A percentile compares a stretch with the other conserved stretches of the same genome.
phyloP scores from a whole-genome alignment of 2,329 filamentous ascomycete species.

The Fusarium liriodendri region DNA sequence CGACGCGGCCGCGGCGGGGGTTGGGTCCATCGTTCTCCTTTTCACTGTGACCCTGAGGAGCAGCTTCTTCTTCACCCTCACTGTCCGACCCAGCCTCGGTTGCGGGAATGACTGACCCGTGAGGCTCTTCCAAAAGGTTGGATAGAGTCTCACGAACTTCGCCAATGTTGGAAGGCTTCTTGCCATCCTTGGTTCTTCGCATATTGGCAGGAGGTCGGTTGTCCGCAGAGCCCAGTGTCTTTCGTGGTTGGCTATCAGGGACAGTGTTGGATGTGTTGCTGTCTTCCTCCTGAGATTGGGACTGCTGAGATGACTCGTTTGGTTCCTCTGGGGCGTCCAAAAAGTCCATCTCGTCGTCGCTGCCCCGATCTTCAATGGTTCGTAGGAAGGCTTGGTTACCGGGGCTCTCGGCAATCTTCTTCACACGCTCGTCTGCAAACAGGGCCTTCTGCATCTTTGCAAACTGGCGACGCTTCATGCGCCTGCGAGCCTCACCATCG shows the following conservation, averaged over 20 bases:
- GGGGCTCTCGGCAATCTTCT: conserved; percentile 88
- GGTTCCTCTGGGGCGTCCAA: conserved; percentile 61
- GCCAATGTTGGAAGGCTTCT: conserved; percentile 78
- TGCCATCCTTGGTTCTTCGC: conserved; percentile 70
- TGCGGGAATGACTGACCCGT: conserved; percentile 61
- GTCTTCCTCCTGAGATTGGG: conserved; percentile 47
- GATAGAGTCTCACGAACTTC: conserved; percentile 88
- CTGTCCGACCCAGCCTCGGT: conserved; percentile 50
- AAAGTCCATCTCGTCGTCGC: conserved; percentile 82
- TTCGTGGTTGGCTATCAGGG: conserved; percentile 65
- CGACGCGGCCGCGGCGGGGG: conserved; percentile 50
- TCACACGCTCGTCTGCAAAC: conserved; percentile 88
- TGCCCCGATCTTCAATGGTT: conserved; percentile 85
- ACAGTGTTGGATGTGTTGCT: conserved; percentile 50
- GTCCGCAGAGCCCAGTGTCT: conserved; percentile 51
- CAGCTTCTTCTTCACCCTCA: conserved; percentile 53
- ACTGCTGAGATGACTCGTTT: conserved; percentile 51
- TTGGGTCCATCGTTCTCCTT: conserved; percentile 62
- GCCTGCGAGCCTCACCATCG: conserved; percentile 79
- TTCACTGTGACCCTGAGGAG: conserved; percentile 48
- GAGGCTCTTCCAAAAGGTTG: conserved; percentile 80
- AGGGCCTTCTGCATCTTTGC: conserved; percentile 92
- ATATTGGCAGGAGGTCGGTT: conserved; percentile 69
- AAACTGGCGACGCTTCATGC: conserved; percentile 88
- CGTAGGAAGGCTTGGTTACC: conserved; percentile 91